These are phyloP conservation scores for Petrea volubilis DNA, from an alignment of 257 asterid genomes.

Conservation along the genomic window DNA sequence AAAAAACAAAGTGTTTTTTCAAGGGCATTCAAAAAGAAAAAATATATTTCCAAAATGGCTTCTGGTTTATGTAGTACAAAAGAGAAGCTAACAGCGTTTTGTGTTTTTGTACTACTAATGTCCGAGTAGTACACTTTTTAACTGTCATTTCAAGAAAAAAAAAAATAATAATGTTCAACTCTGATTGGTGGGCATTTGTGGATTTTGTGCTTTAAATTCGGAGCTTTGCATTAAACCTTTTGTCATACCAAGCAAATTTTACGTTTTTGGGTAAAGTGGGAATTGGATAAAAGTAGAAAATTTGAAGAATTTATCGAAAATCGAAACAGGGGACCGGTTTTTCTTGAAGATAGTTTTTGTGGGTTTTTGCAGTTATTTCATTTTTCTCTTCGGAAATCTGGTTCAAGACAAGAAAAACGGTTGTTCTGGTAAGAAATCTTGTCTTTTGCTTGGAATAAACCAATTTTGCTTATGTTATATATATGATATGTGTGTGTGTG, in stretches of 20 bases:
- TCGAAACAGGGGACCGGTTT: neutral
- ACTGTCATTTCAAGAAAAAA: neutral
- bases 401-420: conserved; percentile 13
- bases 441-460: neutral
- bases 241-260: neutral
- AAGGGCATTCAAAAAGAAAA: conserved; percentile 14
- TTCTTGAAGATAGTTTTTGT: neutral
- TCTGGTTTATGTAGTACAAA: conserved; percentile 29
- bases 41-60: neutral
- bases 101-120: conserved; percentile 25
- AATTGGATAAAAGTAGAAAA: neutral
- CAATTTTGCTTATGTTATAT: neutral
- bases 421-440: conserved; percentile 3
- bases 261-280: neutral
- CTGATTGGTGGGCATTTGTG: neutral
- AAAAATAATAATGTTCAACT: neutral
- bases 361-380: conserved; percentile 14
- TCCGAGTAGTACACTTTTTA: conserved; percentile 14
- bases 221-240: neutral
- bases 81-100: neutral
- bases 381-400: neutral
- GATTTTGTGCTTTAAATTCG: conserved; percentile 22
- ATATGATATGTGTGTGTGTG: neutral
- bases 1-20: neutral
- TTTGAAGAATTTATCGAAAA: neutral